Conservation (phyloP, 2,329 filamentous ascomycete species). For the Monosporascus sp. region DNA sequence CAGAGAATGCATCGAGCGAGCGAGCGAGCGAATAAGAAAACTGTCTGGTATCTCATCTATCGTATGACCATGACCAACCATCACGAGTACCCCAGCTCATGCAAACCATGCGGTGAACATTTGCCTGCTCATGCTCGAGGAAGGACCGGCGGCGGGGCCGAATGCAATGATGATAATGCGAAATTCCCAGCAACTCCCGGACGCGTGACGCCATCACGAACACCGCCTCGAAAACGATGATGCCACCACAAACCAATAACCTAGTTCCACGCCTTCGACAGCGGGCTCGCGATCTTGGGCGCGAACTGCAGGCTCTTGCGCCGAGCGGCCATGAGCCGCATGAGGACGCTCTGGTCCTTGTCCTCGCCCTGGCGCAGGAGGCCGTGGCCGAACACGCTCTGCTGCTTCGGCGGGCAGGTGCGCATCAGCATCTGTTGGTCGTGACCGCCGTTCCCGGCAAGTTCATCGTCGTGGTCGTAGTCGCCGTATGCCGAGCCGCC, state of each 20-base stretch:
- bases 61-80: too few species aligned
- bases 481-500: not conserved
- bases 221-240: too few species aligned
- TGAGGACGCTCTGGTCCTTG: conserved; percentile 53
- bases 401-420: conserved; percentile 51
- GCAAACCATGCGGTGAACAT: too few species aligned
- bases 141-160: too few species aligned
- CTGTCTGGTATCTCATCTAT: too few species aligned
- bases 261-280: conserved; percentile 52
- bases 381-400: conserved; percentile 33
- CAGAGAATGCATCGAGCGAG: too few species aligned
- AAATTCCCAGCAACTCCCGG: too few species aligned
- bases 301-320: conserved; percentile 75
- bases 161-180: too few species aligned
- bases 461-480: conserved; percentile 25
- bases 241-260: too few species aligned
- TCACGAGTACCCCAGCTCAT: too few species aligned
- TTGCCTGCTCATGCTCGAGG: too few species aligned
- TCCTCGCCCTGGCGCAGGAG: conserved; percentile 43
- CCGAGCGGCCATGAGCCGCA: conserved; percentile 64
- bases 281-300: conserved; percentile 68
- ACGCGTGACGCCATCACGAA: not conserved
- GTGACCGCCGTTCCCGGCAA: conserved; percentile 27
- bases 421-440: conserved; percentile 38
- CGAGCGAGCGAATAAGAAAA: too few species aligned